Evolutionary conservation across 2,329 filamentous ascomycete species (phyloP).

Genomic region (Phaeoacremonium minimum): DNA sequence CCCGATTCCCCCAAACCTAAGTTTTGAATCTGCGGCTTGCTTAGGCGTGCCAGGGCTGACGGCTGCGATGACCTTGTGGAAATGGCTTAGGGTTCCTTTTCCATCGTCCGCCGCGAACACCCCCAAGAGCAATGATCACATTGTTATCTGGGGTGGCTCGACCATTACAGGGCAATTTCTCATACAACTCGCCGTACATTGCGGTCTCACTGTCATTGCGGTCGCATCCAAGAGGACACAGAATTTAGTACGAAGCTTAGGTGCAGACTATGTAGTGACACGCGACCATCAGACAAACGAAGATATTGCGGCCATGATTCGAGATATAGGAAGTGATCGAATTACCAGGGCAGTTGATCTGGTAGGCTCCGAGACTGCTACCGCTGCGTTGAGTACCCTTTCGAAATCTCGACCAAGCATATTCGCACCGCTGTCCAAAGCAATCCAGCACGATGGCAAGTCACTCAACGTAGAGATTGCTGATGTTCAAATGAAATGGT

Average conservation of each 20-base stretch:
- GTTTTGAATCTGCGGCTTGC: constrained; percentile 27
- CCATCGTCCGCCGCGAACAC: constrained; percentile 6
- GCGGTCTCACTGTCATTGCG: constrained; percentile 28
- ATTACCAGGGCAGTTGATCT: constrained; percentile 30
- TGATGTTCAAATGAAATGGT: constrained; percentile 33
- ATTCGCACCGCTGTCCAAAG: constrained; percentile 30
- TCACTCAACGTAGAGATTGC: constrained; percentile 23
- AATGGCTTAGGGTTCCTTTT: constrained; percentile 29
- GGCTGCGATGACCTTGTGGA: constrained; percentile 34
- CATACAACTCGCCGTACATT: constrained; percentile 28
- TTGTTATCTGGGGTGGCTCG: constrained; percentile 35
- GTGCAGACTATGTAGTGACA: constrained; percentile 25
- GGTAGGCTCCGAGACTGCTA: constrained; percentile 28
- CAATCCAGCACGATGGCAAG: constrained; percentile 16
- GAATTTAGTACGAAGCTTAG: constrained; percentile 20
- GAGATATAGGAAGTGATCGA: constrained; percentile 13
- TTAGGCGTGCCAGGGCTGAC: constrained; percentile 35
- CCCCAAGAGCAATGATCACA: constrained; percentile 8
- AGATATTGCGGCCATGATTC: constrained; percentile 26
- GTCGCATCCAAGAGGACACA: constrained; percentile 25
- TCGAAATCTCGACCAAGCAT: constrained; percentile 14
- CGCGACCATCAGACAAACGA: constrained; percentile 24
- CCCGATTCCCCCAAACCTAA: constrained; percentile 25
- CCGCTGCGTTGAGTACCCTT: constrained; percentile 18
- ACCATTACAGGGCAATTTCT: constrained; percentile 35